A percentile compares a stretch with the other conserved stretches of the same genome.
phyloP scores from a whole-genome alignment of 257 asterid species.

The Galeopsis tetrahit region DNA sequence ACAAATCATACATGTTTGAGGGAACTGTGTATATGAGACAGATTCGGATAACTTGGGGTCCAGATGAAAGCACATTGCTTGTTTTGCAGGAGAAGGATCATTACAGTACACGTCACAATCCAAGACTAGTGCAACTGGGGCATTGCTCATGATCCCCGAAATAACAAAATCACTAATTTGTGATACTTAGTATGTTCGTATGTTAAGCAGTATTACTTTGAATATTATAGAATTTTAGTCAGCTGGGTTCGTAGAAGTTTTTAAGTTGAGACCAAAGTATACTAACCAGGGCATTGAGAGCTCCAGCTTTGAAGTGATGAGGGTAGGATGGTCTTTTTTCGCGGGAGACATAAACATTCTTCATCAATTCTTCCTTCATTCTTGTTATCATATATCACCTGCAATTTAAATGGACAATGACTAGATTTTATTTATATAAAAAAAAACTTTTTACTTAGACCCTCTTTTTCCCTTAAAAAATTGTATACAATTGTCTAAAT shows the following conservation, averaged over 20 bases:
- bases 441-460: too few relatives aligned
- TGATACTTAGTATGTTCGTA: too few relatives aligned
- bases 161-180: conserved; percentile 49
- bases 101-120: conserved; percentile 77
- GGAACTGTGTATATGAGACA: conserved; percentile 65
- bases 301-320: conserved; percentile 76
- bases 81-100: conserved; percentile 67
- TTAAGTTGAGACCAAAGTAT: too few relatives aligned
- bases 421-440: too few relatives aligned
- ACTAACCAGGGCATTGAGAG: conserved; percentile 59
- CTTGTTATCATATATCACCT: conserved; percentile 65
- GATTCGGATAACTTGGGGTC: conserved; percentile 47
- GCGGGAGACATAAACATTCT: conserved; percentile 60
- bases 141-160: conserved; percentile 86
- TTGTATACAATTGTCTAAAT: too few relatives aligned
- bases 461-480: too few relatives aligned
- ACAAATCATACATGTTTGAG: too few relatives aligned
- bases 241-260: too few relatives aligned
- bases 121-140: conserved; percentile 57
- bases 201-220: too few relatives aligned
- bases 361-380: conserved; percentile 35
- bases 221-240: too few relatives aligned
- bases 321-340: conserved; percentile 62
- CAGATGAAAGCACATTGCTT: conserved; percentile 77
- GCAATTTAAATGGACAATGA: not conserved